Base-by-base conservation (phyloP, 768 basidiomycete species). In the Rhizopogon sp. region DNA sequence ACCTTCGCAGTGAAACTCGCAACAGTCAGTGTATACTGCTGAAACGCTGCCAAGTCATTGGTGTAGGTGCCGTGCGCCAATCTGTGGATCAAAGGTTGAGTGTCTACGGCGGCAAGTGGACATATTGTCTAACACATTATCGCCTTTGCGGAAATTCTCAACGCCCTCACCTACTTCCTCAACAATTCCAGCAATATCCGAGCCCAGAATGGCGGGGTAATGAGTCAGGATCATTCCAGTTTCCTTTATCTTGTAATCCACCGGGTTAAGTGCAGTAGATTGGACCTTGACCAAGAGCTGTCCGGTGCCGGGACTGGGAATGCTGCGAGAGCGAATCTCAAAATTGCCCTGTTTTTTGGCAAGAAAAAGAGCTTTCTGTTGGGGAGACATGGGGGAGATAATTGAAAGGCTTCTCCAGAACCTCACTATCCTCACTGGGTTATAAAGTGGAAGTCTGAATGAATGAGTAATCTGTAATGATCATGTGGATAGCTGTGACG, bases 211-310 rank as follows among this genome's bases (percentile, higher is more conserved):
- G 11, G 66, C 64, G 5, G 74, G 79, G 56, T 58, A 79, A 5
- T 63, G 51, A 3, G 70, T 60, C 16, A 72, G 50, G 47, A 73
- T 65, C 0, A 59, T 22, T 9, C 71, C 73, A 47, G 58, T 58
- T 47, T 62, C 52, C 39, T 68, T 69, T 22, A 75, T 66, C 60
- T 70, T 70, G 9, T 74, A 81, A 63, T 73, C 78, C 39, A 75
- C 60, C 8, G 80, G 81, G 59, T 82, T 80, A 10, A 82, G 69
- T 1, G 70, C 75, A 5, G 66, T 60, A 0, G 75, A 59, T 33
- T 71, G 58, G 39, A 77, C 51, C 56, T 74, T 73, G 54, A 80
- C 67, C 46, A 81, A 65, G 11, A 80, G 54, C 57, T 80, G 68
- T 6, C 72, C 72, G 2, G 64, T 59, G 1, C 70, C 70, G 0